phyloP scores from a whole-genome alignment of 2,329 filamentous ascomycete genomes.

The Sporothrix brunneoviolacea region DNA sequence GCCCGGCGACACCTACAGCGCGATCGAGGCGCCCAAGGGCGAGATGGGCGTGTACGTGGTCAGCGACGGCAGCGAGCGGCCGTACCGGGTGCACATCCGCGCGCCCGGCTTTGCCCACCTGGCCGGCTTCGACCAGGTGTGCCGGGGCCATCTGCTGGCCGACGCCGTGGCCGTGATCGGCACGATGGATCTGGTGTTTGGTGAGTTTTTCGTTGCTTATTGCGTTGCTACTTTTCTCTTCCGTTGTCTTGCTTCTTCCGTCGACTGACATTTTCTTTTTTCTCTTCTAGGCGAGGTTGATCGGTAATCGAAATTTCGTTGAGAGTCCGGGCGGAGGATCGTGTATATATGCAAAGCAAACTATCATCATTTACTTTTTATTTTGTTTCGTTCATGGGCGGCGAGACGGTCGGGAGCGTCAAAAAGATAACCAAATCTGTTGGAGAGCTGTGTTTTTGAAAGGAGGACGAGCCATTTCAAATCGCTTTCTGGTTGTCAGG shows the following conservation, averaged over 20 bases:
- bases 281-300: conserved; percentile 50
- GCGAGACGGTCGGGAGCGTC: too few species aligned
- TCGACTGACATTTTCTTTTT: neutral
- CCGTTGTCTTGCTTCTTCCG: neutral
- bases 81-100: conserved; percentile 95
- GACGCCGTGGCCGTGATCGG: conserved; percentile 95
- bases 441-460: too few species aligned
- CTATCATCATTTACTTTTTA: neutral
- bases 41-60: conserved; percentile 98
- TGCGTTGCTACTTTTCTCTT: neutral
- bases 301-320: conserved; percentile 39
- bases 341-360: neutral
- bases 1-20: conserved; percentile 95
- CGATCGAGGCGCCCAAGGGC: conserved; percentile 98
- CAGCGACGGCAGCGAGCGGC: conserved; percentile 90
- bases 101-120: conserved; percentile 95
- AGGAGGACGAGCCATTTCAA: too few species aligned
- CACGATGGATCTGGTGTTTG: conserved; percentile 85
- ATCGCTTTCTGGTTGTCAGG: too few species aligned
- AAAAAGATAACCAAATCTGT: too few species aligned
- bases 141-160: conserved; percentile 85
- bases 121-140: conserved; percentile 87
- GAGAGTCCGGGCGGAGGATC: neutral
- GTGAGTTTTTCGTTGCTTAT: conserved; percentile 40
- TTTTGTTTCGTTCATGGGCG: neutral